Evolutionary conservation across 768 basidiomycete genomes (phyloP), one percentile per base, ranked within the genome.

Genomic region (Tephrocybe sp.): DNA sequence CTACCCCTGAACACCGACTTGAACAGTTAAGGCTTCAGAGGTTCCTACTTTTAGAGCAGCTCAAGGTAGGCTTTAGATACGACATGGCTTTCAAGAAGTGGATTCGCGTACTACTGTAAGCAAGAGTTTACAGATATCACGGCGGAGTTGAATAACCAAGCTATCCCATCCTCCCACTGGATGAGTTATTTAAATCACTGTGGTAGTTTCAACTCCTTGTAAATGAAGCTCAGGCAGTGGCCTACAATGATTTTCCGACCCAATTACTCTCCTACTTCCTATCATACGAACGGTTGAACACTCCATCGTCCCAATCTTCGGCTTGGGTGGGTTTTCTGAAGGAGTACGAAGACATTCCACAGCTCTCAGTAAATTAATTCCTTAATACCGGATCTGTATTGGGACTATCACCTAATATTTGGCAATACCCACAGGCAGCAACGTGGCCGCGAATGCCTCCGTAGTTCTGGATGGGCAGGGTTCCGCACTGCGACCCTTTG

Each of bases 21-120:
- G 50, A 55, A 34, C 50, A 55, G 38, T n/a, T 26, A 15, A 49
- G 41, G 15, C 49, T 50, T 30, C 26, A 42, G 17, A 54, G 30
- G 5, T 47, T 54, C 23, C 44, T 57, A 15, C 1, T 33, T 7
- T 30, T 6, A 5, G 24, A 24, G 17, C 20, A 40, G 10, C 42
- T 33, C 5, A 36, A 55, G 7, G 48, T 58, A 15, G 34, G 30
- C 11, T 55, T 46, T 8, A 53, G 57, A 9, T 55, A 53, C 38
- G 48, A 54, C 28, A 47, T 54, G 26, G 56, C 56, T 14, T 17
- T 47, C 15, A 46, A 42, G 32, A 39, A 28, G 15, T 56, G 55
- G 51, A n/a, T 51, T 4, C 30, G n/a, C 24, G 33, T 25, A 30
- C 28, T 54, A 23, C 1, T n/a, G n/a, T n/a, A n/a, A 42, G 21